Base-by-base conservation (phyloP, 2,329 filamentous ascomycete species). In the Aplosporella prunicola region DNA sequence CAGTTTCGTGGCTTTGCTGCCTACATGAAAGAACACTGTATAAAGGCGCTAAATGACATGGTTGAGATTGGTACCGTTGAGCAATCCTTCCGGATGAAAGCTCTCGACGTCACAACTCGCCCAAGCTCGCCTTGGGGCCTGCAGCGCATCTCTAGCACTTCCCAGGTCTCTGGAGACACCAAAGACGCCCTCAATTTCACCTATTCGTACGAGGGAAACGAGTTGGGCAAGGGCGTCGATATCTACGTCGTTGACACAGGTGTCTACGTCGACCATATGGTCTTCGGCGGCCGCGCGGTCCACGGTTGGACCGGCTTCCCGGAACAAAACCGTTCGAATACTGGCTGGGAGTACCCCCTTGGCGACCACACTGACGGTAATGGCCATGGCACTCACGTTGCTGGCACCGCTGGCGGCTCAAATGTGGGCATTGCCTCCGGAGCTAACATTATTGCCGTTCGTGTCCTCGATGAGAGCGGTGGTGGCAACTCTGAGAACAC, bases 241-340 rank as follows among this genome's bases (percentile, higher is more conserved):
- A 61, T 69, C 39, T 69, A 69, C 49, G 52, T 69, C 38, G 48
- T 69, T n/a, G 66, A 69, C 46, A 68, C 64, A 4, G 66, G 66
- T 42, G 54, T 69, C 24, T 64, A 64, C 45, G 60, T 57, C n/a
- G 47, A 58, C 6, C 63, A 69, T 48, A 54, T 57, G 31, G 57
- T 59, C 32, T 69, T 69, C 49, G 56, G 46, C n/a, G 60, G 61
- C 14, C 62, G 66, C 35, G 66, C 58, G 5, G 44, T 46, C 5
- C 25, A 40, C 13, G 38, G 38, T 11, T 40, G 14, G 13, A 54
- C 62, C 42, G 57, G 60, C 24, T 67, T 64, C 52, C 55, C 57
- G 9, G 61, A 59, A 48, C 43, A 54, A 28, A 43, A 22, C 13
- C 11, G 11, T 7, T 8, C 18, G 4, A 16, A 20, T 1, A 16